Evolutionary conservation across 371 early-diverging fungal genomes (phyloP).

Genomic region (Batkoa obscura): DNA sequence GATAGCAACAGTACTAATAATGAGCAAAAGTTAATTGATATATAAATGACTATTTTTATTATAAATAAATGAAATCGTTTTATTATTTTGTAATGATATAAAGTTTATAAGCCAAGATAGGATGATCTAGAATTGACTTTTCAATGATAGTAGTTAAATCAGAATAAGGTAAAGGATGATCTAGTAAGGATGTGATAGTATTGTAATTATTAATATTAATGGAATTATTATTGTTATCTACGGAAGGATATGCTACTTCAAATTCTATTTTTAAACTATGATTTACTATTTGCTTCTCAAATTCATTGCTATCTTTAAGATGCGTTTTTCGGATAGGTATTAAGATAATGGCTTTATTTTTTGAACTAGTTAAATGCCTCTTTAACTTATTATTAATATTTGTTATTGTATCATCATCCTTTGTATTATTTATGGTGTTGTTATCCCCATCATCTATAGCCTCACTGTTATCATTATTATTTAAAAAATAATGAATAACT

Average conservation of each 20-base stretch:
- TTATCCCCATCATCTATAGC: neutral
- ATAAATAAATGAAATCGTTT: no score
- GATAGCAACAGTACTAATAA: no score
- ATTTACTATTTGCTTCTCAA: neutral
- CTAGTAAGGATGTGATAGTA: neutral
- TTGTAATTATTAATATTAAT: no score
- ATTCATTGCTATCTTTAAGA: neutral
- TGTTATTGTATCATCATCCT: neutral
- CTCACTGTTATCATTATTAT: neutral
- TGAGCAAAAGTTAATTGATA: no score
- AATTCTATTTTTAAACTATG: neutral
- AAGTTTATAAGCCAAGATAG: neutral
- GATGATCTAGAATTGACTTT: no score
- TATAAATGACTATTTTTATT: no score
- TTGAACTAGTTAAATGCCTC: neutral
- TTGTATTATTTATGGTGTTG: neutral
- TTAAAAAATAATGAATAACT: neutral
- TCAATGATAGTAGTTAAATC: neutral
- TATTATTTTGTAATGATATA: neutral
- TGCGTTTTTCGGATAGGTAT: constrained; percentile 3
- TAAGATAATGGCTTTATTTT: neutral
- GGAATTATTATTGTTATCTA: no score
- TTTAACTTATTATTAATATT: neutral
- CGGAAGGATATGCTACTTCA: neutral
- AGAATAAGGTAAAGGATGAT: neutral